Conservation (phyloP, 2,329 filamentous ascomycete genomes). For the Xylaria digitata region DNA sequence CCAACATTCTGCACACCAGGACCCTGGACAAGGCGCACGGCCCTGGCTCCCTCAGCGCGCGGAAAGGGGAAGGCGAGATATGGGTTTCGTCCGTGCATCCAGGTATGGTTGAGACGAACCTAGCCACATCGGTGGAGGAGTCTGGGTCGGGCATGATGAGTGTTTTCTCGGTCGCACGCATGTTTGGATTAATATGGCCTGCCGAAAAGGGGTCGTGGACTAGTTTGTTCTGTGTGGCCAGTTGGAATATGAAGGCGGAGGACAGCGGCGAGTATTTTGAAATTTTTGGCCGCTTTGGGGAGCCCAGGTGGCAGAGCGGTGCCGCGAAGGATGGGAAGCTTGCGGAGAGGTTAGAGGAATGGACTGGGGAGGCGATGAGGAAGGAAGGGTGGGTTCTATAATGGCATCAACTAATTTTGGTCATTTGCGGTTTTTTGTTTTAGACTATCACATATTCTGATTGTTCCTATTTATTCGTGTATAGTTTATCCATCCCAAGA, state of each 20-base stretch:
- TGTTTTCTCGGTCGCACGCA: conserved; percentile 32
- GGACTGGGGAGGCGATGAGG: conserved; percentile 50
- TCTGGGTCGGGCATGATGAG: conserved; percentile 24
- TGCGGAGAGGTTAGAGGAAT: conserved; percentile 51
- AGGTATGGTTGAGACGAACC: conserved; percentile 53
- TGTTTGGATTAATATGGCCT: conserved; percentile 43
- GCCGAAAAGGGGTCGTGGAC: conserved; percentile 53
- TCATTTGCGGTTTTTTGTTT: too few species aligned
- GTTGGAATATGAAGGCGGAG: conserved; percentile 52
- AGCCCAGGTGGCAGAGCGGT: conserved; percentile 51
- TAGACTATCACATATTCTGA: too few species aligned
- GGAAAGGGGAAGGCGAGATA: conserved; percentile 52
- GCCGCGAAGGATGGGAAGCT: conserved; percentile 51
- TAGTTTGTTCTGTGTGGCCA: conserved; percentile 53
- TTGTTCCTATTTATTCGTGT: too few species aligned
- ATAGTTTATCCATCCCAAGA: too few species aligned
- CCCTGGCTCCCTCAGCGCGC: conserved; percentile 46
- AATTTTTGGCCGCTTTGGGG: conserved; percentile 46
- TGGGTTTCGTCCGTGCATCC: conserved; percentile 55
- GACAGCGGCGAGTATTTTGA: conserved; percentile 53
- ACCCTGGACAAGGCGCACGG: conserved; percentile 52
- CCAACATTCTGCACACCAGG: conserved; percentile 57
- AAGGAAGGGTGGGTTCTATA: conserved; percentile 48
- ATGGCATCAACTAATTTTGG: conserved; percentile 10
- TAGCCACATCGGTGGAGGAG: conserved; percentile 37